These are phyloP conservation scores for Debaryomyces prosopidis DNA, from an alignment of 805 yeast species.

Conservation along the genomic window DNA sequence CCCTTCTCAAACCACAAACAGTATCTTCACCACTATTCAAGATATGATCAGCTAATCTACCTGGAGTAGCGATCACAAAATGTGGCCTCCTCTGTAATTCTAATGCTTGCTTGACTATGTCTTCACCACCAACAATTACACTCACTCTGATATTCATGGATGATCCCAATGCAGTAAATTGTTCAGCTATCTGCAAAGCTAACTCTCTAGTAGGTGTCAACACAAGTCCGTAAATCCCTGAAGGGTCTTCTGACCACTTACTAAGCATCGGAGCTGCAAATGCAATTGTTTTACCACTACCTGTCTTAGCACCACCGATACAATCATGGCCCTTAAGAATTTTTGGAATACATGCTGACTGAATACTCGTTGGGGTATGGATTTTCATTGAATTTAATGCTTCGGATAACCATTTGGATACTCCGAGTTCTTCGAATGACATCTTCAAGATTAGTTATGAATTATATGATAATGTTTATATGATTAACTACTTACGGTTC, in stretches of 20 bases:
- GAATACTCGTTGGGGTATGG: slow-evolving; percentile 81
- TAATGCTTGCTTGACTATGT: slow-evolving; percentile 84
- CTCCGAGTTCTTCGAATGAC: slow-evolving; percentile 65
- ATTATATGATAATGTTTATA: too few relatives aligned
- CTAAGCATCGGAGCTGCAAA: slow-evolving; percentile 97
- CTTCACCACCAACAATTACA: slow-evolving; percentile 93
- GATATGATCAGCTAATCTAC: slow-evolving; percentile 91
- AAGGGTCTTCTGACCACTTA: slow-evolving; percentile 93
- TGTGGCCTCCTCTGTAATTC: slow-evolving; percentile 84
- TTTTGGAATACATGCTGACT: slow-evolving; percentile 83
- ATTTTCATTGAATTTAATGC: slow-evolving; percentile 82
- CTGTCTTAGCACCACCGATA: slow-evolving; percentile 98
- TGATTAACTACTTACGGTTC: not conserved
- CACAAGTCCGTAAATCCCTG: slow-evolving; percentile 85
- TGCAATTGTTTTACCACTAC: slow-evolving; percentile 96
- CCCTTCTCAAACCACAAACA: slow-evolving; percentile 71
- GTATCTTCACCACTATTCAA: slow-evolving; percentile 87
- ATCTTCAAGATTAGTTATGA: slow-evolving; percentile 10
- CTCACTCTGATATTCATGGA: slow-evolving; percentile 80
- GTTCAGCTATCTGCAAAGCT: slow-evolving; percentile 96
- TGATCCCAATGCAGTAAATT: slow-evolving; percentile 90
- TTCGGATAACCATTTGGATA: slow-evolving; percentile 84
- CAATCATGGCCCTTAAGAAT: slow-evolving; percentile 84
- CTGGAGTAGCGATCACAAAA: slow-evolving; percentile 96
- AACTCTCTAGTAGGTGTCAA: slow-evolving; percentile 92